Evolutionary conservation across 805 yeast genomes (phyloP).

Genomic region (Aciculoconidium aculeatum): DNA sequence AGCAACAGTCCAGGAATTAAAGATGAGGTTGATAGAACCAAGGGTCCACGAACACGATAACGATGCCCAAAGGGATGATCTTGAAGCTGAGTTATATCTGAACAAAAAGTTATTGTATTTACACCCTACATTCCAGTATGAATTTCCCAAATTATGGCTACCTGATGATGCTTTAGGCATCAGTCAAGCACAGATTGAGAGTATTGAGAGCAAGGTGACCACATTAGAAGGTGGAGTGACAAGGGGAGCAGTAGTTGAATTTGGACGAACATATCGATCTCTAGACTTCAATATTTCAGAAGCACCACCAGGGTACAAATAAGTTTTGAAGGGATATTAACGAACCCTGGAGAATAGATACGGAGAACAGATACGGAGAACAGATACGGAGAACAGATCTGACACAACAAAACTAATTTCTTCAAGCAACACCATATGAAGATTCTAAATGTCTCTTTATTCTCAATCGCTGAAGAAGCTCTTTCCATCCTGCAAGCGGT

Average conservation of each 20-base stretch:
- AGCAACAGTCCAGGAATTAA: constrained; percentile 1
- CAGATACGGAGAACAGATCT: too few species aligned
- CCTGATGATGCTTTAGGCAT: constrained; percentile 32
- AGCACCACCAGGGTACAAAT: constrained; percentile 32
- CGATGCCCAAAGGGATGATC: too few species aligned
- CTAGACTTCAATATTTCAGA: constrained; percentile 16
- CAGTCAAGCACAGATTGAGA: constrained; percentile 16
- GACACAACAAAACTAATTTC: too few species aligned
- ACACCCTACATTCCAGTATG: constrained; percentile 35
- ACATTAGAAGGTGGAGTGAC: constrained; percentile 18
- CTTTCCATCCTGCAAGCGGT: constrained; percentile 10
- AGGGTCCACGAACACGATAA: constrained; percentile 3
- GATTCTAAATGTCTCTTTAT: constrained; percentile 12
- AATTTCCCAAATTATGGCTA: constrained; percentile 34
- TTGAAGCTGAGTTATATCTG: constrained; percentile 14
- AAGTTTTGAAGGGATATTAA: too few species aligned
- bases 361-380: too few species aligned
- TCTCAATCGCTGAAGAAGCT: constrained; percentile 8
- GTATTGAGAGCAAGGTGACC: constrained; percentile 11
- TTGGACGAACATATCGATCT: constrained; percentile 7
- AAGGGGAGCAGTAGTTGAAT: constrained; percentile 19
- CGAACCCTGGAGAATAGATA: too few species aligned
- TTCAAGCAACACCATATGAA: constrained; percentile 7
- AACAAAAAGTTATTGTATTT: constrained; percentile 21
- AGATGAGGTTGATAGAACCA: not conserved